These are phyloP conservation scores for Penicillium sp. DNA, from an alignment of 2,329 filamentous ascomycete genomes.

Conservation along the genomic window DNA sequence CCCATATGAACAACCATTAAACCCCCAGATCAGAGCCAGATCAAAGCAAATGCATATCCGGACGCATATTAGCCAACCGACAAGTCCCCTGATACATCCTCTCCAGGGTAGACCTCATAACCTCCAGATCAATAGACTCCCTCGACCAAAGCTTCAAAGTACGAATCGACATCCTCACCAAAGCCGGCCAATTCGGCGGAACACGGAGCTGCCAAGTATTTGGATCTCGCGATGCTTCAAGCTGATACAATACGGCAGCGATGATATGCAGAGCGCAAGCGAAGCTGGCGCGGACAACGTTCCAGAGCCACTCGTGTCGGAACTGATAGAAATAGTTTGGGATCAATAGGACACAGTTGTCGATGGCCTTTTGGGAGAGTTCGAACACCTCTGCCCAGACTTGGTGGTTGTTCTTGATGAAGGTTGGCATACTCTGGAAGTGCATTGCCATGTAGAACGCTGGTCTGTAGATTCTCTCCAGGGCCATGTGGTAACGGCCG, in stretches of 20 bases:
- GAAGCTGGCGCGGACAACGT: slow-evolving; percentile 18
- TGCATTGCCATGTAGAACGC: slow-evolving; percentile 24
- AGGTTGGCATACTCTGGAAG: slow-evolving; percentile 18
- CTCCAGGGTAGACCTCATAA: slow-evolving; percentile 21
- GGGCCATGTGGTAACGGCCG: slow-evolving; percentile 14
- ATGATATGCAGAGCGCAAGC: slow-evolving; percentile 21
- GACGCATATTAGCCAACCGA: slow-evolving; percentile 17
- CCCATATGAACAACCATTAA: neutral
- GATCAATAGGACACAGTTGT: slow-evolving; percentile 20
- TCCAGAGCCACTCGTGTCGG: slow-evolving; percentile 26
- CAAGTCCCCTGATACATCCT: slow-evolving; percentile 25
- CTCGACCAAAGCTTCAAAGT: slow-evolving; percentile 18
- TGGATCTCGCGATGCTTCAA: slow-evolving; percentile 3
- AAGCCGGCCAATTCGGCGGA: slow-evolving; percentile 21
- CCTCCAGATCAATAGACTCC: slow-evolving; percentile 21
- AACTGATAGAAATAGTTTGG: slow-evolving; percentile 22
- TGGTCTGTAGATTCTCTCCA: slow-evolving; percentile 23
- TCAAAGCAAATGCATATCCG: slow-evolving; percentile 9
- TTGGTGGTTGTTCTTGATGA: slow-evolving; percentile 6
- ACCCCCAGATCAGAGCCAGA: too few species aligned
- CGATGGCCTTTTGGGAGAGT: slow-evolving; percentile 19
- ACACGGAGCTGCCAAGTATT: slow-evolving; percentile 10
- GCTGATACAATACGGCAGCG: slow-evolving; percentile 16
- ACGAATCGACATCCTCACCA: slow-evolving; percentile 19
- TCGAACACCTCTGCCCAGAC: slow-evolving; percentile 12